Percentiles rank a stretch among this genome's conserved stretches.
Evolutionary conservation across 768 basidiomycete genomes (phyloP).

Genomic region (Hericium rajendrae): DNA sequence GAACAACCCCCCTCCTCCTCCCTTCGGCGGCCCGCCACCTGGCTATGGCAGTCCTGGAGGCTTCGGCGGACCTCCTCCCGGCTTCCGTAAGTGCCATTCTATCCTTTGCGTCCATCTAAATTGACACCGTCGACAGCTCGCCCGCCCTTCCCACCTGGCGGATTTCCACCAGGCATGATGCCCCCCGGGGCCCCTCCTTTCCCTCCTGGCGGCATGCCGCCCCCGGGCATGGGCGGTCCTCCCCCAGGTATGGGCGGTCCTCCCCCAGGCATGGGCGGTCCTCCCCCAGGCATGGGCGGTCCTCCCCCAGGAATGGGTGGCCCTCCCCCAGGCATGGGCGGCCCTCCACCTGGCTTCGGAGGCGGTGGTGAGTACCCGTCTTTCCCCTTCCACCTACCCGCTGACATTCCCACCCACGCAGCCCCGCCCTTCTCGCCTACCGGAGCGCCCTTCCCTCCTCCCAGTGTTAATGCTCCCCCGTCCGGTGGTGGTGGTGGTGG

Average conservation of each 20-base stretch:
- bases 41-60: conserved; percentile 44
- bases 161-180: conserved; percentile 38
- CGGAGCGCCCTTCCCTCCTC: conserved; percentile 32
- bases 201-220: conserved; percentile 47
- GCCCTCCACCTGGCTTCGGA: conserved; percentile 29
- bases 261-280: conserved; percentile 21
- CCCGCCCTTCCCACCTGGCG: conserved; percentile 63
- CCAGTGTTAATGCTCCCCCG: conserved; percentile 16
- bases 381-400: not conserved
- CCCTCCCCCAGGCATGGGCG: no score
- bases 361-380: conserved; percentile 36
- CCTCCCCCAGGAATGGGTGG: no score
- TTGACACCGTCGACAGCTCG: conserved; percentile 30
- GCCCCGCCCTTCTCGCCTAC: conserved; percentile 44
- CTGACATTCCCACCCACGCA: not conserved
- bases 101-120: not conserved
- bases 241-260: not conserved
- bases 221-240: conserved; percentile 33
- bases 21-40: conserved; percentile 40
- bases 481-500: conserved; percentile 8
- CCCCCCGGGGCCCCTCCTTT: conserved; percentile 64
- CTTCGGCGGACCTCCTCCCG: conserved; percentile 12
- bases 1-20: conserved; percentile 26
- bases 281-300: conserved; percentile 5
- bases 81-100: conserved; percentile 5